These are phyloP conservation scores for Cladorrhinum sp. DNA, from an alignment of 2,329 filamentous ascomycete species.

Conservation along the genomic window DNA sequence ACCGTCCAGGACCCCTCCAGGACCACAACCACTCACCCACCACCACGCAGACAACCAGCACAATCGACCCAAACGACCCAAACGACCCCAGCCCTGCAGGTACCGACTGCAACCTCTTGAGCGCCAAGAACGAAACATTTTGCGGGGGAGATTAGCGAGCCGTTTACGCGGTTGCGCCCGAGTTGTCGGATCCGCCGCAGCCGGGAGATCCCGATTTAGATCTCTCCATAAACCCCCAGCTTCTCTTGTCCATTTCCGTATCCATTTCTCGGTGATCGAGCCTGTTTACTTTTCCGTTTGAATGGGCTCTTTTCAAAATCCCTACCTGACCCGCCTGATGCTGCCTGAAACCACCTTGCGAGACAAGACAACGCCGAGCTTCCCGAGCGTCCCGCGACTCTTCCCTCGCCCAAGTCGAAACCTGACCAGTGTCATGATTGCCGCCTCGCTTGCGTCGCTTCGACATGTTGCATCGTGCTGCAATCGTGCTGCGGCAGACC, in stretches of 20 bases:
- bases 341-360: not conserved
- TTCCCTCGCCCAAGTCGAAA: not conserved
- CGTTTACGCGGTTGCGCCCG: constrained; percentile 13
- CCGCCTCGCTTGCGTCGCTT: constrained; percentile 4
- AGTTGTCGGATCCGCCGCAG: constrained; percentile 18
- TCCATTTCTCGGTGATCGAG: not conserved
- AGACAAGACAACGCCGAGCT: not conserved
- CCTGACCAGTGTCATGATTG: not conserved
- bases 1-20: not conserved
- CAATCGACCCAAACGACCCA: not conserved
- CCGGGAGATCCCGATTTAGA: constrained; percentile 8
- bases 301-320: not conserved
- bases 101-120: constrained; percentile 18
- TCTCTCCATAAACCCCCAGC: not conserved
- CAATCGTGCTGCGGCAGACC: not conserved
- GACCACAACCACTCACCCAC: not conserved
- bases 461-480: not conserved
- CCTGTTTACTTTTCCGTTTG: not conserved
- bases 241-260: not conserved
- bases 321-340: not conserved
- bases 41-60: not conserved
- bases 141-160: constrained; percentile 26
- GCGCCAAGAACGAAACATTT: constrained; percentile 21
- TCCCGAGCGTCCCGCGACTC: not conserved
- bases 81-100: constrained; percentile 15